These are phyloP conservation scores for Zasmidium cellare DNA, from an alignment of 2,329 filamentous ascomycete genomes.

Conservation along the genomic window DNA sequence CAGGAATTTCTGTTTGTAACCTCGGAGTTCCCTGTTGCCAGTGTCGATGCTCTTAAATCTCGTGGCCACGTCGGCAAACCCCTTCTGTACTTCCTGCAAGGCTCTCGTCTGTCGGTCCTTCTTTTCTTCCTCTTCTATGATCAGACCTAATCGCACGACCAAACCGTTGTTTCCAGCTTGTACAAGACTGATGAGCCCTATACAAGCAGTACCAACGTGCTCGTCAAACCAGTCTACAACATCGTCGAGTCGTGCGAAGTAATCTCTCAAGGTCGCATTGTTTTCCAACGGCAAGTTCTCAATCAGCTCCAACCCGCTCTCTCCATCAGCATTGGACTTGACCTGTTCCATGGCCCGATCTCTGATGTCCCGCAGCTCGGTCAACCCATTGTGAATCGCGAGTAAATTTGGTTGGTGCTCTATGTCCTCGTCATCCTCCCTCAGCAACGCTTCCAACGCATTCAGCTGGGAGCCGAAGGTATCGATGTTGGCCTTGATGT, in stretches of 20 bases:
- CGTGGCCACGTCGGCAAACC: slow-evolving; percentile 91
- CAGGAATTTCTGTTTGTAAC: slow-evolving; percentile 96
- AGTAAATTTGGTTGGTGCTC: slow-evolving; percentile 92
- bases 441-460: slow-evolving; percentile 74
- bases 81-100: slow-evolving; percentile 88
- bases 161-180: slow-evolving; percentile 83
- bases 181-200: slow-evolving; percentile 86
- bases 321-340: slow-evolving; percentile 68
- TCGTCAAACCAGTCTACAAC: slow-evolving; percentile 95
- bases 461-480: slow-evolving; percentile 77
- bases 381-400: slow-evolving; percentile 87
- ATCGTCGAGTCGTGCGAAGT: slow-evolving; percentile 82
- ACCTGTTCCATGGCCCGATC: slow-evolving; percentile 98
- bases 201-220: slow-evolving; percentile 82
- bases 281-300: slow-evolving; percentile 63
- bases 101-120: slow-evolving; percentile 90
- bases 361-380: slow-evolving; percentile 85
- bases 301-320: slow-evolving; percentile 95
- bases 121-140: slow-evolving; percentile 95
- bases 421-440: slow-evolving; percentile 78
- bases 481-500: slow-evolving; percentile 89
- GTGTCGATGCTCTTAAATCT: slow-evolving; percentile 89
- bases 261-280: slow-evolving; percentile 78
- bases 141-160: slow-evolving; percentile 85
- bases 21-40: slow-evolving; percentile 85